These are phyloP conservation scores for Mucor indicus DNA, from an alignment of 371 early-diverging fungal genomes.

Conservation along the genomic window DNA sequence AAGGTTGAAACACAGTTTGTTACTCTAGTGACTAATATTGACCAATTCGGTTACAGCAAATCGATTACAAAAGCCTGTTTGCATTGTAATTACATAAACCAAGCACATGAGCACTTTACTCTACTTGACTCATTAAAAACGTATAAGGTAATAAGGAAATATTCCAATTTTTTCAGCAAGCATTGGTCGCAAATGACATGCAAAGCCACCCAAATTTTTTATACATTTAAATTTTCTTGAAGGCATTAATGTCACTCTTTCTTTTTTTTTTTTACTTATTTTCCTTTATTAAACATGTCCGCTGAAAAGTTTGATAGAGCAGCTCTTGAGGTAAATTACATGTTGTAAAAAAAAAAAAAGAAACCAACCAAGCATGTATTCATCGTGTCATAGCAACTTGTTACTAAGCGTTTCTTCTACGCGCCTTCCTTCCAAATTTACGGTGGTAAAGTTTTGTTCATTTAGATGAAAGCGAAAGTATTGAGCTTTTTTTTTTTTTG, in stretches of 20 bases:
- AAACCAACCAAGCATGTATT: neutral
- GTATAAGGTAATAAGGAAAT: too few species aligned
- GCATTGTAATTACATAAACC: too few species aligned
- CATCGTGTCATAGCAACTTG: constrained; percentile 49
- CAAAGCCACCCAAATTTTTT: constrained; percentile 18
- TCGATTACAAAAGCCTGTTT: too few species aligned
- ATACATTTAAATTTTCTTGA: neutral
- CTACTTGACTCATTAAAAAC: too few species aligned
- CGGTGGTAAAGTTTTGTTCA: constrained; percentile 65
- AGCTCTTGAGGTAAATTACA: constrained; percentile 48
- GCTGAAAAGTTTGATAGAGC: constrained; percentile 53
- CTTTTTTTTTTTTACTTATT: neutral
- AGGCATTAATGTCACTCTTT: neutral
- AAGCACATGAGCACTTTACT: too few species aligned
- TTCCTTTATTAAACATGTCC: constrained; percentile 9
- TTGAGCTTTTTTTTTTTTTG: neutral
- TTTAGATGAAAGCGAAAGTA: neutral
- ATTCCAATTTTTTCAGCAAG: too few species aligned
- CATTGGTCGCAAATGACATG: too few species aligned
- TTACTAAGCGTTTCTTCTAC: constrained; percentile 92
- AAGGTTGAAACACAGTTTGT: too few species aligned
- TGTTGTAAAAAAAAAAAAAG: neutral
- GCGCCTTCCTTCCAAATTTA: constrained; percentile 95
- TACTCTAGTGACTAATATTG: too few species aligned
- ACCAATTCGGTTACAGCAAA: too few species aligned